Conservation (phyloP, 2,329 filamentous ascomycete species). For the Ophioceras dolichostomum region DNA sequence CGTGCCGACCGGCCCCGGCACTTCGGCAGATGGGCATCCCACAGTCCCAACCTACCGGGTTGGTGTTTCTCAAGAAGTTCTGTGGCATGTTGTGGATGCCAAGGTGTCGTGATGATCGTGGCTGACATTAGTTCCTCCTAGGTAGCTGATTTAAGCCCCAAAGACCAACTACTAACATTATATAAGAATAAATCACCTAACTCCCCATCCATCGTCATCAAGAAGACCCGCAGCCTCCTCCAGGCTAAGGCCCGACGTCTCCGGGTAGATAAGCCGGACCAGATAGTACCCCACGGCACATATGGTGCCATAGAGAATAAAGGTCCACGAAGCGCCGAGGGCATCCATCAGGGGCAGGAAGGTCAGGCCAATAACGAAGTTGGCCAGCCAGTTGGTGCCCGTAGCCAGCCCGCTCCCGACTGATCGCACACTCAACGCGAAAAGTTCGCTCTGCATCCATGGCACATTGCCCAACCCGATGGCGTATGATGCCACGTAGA, state of each 20-base stretch:
- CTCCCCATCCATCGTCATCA: slow-evolving; percentile 63
- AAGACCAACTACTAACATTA: too few relatives aligned
- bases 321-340: slow-evolving; percentile 63
- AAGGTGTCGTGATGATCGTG: slow-evolving; percentile 1
- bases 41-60: too few relatives aligned
- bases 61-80: too few relatives aligned
- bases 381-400: slow-evolving; percentile 76
- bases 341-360: slow-evolving; percentile 80
- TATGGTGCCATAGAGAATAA: slow-evolving; percentile 64
- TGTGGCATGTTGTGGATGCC: too few relatives aligned
- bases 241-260: slow-evolving; percentile 69
- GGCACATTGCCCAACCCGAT: slow-evolving; percentile 84
- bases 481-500: slow-evolving; percentile 80
- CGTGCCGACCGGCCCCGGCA: too few relatives aligned
- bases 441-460: slow-evolving; percentile 93
- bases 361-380: slow-evolving; percentile 74
- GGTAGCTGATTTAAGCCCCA: too few relatives aligned
- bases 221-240: slow-evolving; percentile 69
- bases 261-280: slow-evolving; percentile 70
- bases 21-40: too few relatives aligned
- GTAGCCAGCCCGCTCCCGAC: slow-evolving; percentile 63
- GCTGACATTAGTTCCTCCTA: too few relatives aligned
- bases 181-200: too few relatives aligned
- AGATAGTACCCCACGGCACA: slow-evolving; percentile 56
- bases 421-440: slow-evolving; percentile 63